Conservation (phyloP, 495 filamentous ascomycete species). For the Umbilicaria muhlenbergii region DNA sequence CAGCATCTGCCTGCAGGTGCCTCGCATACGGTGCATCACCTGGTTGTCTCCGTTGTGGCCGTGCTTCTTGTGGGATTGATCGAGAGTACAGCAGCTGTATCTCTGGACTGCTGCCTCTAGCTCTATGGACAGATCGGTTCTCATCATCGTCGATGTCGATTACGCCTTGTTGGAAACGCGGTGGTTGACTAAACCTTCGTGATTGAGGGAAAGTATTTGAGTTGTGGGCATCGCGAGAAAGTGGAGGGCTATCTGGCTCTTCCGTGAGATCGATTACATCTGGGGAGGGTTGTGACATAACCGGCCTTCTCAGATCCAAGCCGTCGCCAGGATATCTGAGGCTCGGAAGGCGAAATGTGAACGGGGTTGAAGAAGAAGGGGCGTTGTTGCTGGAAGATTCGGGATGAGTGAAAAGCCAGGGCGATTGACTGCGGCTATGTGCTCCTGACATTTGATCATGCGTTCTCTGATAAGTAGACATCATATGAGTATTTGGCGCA, state of each 20-base stretch:
- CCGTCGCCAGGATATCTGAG: conserved; percentile 28
- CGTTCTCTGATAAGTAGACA: conserved; percentile 17
- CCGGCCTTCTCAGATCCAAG: conserved; percentile 33
- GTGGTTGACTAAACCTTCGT: conserved; percentile 8
- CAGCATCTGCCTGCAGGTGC: no score
- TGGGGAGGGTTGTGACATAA: conserved; percentile 16
- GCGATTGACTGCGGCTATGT: conserved; percentile 8
- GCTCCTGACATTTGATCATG: conserved; percentile 25
- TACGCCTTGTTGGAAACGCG: conserved; percentile 10
- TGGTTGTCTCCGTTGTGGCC: no score
- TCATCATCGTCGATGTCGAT: conserved; percentile 13
- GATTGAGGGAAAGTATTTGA: neutral
- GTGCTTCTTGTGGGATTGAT: neutral
- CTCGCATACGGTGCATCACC: no score
- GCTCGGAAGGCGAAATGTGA: conserved; percentile 8
- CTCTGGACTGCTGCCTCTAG: conserved; percentile 7
- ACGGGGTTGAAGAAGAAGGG: conserved; percentile 5
- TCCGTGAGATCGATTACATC: conserved; percentile 41
- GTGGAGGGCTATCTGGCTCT: conserved; percentile 25
- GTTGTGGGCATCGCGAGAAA: conserved; percentile 2
- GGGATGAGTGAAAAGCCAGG: conserved; percentile 11
- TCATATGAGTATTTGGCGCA: neutral
- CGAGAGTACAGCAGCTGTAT: conserved; percentile 11
- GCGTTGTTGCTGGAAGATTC: conserved; percentile 12
- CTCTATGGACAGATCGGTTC: neutral